Percentiles rank a stretch among this genome's conserved stretches.
phyloP scores from a whole-genome alignment of 2,329 filamentous ascomycete genomes.

The Zalaria sp. region DNA sequence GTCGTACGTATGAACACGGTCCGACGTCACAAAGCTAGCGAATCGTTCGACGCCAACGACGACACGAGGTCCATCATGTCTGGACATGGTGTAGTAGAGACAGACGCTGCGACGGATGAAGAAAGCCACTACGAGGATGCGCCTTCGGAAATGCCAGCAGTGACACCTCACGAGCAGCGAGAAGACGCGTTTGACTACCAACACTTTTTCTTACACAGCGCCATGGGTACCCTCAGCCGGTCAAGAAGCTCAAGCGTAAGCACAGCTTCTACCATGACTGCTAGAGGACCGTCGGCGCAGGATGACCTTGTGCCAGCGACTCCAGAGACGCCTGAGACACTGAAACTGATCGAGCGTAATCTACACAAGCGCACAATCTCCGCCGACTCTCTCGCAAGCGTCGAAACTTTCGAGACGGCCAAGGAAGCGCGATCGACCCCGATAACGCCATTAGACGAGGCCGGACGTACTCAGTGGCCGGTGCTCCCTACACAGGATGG shows the following conservation, averaged over 20 bases:
- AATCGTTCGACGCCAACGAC: too few relatives aligned
- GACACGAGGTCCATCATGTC: too few relatives aligned
- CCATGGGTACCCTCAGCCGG: slow-evolving; percentile 62
- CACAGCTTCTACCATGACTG: slow-evolving; percentile 38
- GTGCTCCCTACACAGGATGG: too few relatives aligned
- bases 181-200: slow-evolving; percentile 95
- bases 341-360: slow-evolving; percentile 17
- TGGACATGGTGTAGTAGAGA: too few relatives aligned
- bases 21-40: too few relatives aligned
- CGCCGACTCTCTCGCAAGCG: slow-evolving; percentile 45
- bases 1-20: too few relatives aligned
- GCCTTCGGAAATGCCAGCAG: neutral
- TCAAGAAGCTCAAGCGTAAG: slow-evolving; percentile 38
- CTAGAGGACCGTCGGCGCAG: slow-evolving; percentile 15
- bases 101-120: neutral
- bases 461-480: too few relatives aligned
- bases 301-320: slow-evolving; percentile 12
- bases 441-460: too few relatives aligned
- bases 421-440: slow-evolving; percentile 26
- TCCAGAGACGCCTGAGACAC: slow-evolving; percentile 18
- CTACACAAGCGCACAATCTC: slow-evolving; percentile 37
- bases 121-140: neutral
- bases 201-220: slow-evolving; percentile 87
- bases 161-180: slow-evolving; percentile 64
- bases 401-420: slow-evolving; percentile 50